Conservation (phyloP, 2,329 filamentous ascomycete genomes). For the Orbilia blumenaviensis region DNA sequence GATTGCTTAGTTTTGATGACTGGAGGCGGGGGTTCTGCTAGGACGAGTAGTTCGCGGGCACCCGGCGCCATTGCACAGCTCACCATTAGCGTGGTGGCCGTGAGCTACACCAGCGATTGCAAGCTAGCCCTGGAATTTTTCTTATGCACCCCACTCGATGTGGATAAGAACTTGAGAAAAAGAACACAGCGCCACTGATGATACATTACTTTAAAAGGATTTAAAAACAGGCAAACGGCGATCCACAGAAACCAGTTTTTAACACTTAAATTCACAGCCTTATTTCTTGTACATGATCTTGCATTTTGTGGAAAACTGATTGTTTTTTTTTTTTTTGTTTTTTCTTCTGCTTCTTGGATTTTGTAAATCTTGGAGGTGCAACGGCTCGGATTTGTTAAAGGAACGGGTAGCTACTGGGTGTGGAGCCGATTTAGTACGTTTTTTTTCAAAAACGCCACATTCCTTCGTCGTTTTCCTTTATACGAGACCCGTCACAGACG, state of each 20-base stretch:
- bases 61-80: not conserved
- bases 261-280: slow-evolving; percentile 19
- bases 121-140: not conserved
- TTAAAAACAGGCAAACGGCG: not conserved
- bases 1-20: no score
- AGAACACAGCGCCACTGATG: slow-evolving; percentile 33
- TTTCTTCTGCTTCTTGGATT: no score
- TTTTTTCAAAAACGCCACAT: slow-evolving; percentile 20
- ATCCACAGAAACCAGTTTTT: slow-evolving; percentile 26
- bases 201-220: not conserved
- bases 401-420: slow-evolving; percentile 2
- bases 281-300: slow-evolving; percentile 31
- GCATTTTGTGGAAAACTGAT: not conserved
- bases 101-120: not conserved
- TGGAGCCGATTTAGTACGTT: not conserved
- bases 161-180: slow-evolving; percentile 45
- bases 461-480: not conserved
- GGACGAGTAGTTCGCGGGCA: no score
- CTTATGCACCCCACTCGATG: slow-evolving; percentile 33
- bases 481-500: slow-evolving; percentile 9
- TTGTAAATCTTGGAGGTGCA: no score
- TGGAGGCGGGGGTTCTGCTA: no score
- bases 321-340: not conserved
- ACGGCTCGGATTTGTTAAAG: not conserved
- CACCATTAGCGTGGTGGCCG: no score